Evolutionary conservation across 306 rosid species (phyloP), one percentile per base, ranked within the genome.

Genomic region (Castanea crenata): DNA sequence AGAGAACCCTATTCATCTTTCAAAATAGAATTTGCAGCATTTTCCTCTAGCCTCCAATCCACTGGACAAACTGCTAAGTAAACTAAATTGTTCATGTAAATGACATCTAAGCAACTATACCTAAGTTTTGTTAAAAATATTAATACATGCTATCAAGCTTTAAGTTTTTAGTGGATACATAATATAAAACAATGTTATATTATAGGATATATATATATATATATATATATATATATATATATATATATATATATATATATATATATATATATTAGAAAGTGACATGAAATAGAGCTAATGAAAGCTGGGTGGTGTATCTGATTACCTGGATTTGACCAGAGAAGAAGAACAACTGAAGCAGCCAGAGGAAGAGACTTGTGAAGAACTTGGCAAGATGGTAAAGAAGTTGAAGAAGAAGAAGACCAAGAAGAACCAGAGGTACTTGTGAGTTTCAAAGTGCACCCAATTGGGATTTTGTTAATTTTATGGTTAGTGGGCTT

Each of bases 311-410:
- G 23, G 27, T 69, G 34, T 11, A 46, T 10, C 55, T 2, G 38
- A n/a, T 46, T 54, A 92, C 98, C 97, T 73, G 97, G 97, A 69
- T 41, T 76, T 71, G 97, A 87, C 82, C 89, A 92, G 73, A 94
- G 83, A 80, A 94, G 93, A 84, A 92, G 55, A 73, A 94, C 86
- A 49, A 87, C 64, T 51, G 98, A 89, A 77, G 93, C 93, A 83
- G 91, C 98, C 34, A 92, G 70, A 59, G 99, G 90, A 70, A 91
- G 63, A 32, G 95, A 87, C 76, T 87, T 86, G 18, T 73, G 89
- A 83, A 89, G 82, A 87, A 82, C 19, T 34, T 64, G 82, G 73
- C 35, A 62, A n/a, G 79, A 58, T 71, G 57, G 68, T 29, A 52
- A 74, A 80, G 89, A 79, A 74, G 72, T 52, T 5, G 78, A 62